Evolutionary conservation across 1,284 basidiomycete genomes (phyloP).

Genomic region (Sporisorium iseilematis-ciliati): DNA sequence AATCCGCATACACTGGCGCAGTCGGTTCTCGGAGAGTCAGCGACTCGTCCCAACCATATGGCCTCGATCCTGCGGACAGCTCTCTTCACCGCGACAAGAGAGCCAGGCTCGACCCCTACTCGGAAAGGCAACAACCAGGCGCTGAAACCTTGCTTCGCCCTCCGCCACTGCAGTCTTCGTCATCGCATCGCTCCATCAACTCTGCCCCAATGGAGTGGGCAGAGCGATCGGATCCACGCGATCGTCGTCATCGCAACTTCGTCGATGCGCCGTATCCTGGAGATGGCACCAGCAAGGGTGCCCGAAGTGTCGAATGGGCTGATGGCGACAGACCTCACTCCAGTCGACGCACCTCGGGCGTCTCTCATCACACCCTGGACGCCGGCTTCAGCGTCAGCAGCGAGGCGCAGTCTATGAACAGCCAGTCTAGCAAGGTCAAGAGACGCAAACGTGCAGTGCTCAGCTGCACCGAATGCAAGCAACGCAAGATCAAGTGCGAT

Average conservation of each 20-base stretch:
- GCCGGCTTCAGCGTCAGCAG: constrained; percentile 18
- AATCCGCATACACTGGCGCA: constrained; percentile 15
- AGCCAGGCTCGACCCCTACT: constrained; percentile 33
- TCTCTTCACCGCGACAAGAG: constrained; percentile 40
- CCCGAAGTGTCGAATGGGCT: constrained; percentile 24
- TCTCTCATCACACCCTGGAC: constrained; percentile 28
- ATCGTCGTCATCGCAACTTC: constrained; percentile 23
- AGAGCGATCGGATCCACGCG: constrained; percentile 13
- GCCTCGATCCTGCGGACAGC: constrained; percentile 11
- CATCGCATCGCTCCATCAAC: constrained; percentile 25
- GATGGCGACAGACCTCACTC: constrained; percentile 15
- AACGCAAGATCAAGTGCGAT: constrained; percentile 61
- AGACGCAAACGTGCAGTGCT: constrained; percentile 51
- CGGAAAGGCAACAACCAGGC: constrained; percentile 21
- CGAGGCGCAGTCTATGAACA: constrained; percentile 11
- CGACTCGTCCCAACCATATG: constrained; percentile 24
- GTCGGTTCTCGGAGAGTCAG: constrained; percentile 25
- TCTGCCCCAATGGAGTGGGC: constrained; percentile 25
- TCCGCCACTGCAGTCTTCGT: constrained; percentile 25
- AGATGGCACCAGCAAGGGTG: constrained; percentile 9
- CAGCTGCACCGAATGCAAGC: constrained; percentile 58
- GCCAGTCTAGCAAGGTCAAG: constrained; percentile 43
- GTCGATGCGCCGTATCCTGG: constrained; percentile 9
- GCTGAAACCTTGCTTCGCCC: constrained; percentile 19
- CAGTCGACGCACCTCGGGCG: constrained; percentile 33